These are phyloP conservation scores for Aspergillus indologenus DNA, from an alignment of 495 filamentous ascomycete species.

Conservation along the genomic window DNA sequence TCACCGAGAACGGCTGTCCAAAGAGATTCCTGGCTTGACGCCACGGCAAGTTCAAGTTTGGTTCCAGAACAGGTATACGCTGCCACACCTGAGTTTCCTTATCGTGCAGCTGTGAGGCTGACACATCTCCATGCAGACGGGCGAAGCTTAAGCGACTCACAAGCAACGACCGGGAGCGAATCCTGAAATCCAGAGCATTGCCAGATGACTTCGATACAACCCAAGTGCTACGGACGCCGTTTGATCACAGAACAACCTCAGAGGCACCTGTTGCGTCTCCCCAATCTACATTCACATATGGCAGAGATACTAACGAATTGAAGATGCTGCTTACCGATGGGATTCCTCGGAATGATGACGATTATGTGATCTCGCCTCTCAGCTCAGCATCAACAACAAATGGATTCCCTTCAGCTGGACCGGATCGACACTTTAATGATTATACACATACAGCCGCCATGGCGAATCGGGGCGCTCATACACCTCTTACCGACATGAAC, in stretches of 20 bases:
- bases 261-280: constrained; percentile 36
- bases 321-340: constrained; percentile 40
- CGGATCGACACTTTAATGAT: constrained; percentile 27
- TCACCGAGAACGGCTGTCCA: constrained; percentile 83
- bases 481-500: constrained; percentile 33
- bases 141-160: constrained; percentile 95
- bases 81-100: constrained; percentile 22
- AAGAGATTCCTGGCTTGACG: constrained; percentile 90
- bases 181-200: constrained; percentile 88
- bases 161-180: constrained; percentile 87
- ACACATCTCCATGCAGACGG: constrained; percentile 53
- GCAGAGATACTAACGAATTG: constrained; percentile 20
- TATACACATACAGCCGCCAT: constrained; percentile 27
- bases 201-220: constrained; percentile 92
- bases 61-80: constrained; percentile 99
- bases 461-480: constrained; percentile 30
- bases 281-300: constrained; percentile 19
- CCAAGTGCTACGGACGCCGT: constrained; percentile 81
- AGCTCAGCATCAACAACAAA: constrained; percentile 42
- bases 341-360: constrained; percentile 39
- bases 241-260: constrained; percentile 33
- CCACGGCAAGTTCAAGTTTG: constrained; percentile 96
- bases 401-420: constrained; percentile 37
- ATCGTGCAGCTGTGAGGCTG: constrained; percentile 24
- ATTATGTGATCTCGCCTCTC: constrained; percentile 44